These are phyloP conservation scores for Rugonectria rugulosa DNA, from an alignment of 2,329 filamentous ascomycete species.

Conservation along the genomic window DNA sequence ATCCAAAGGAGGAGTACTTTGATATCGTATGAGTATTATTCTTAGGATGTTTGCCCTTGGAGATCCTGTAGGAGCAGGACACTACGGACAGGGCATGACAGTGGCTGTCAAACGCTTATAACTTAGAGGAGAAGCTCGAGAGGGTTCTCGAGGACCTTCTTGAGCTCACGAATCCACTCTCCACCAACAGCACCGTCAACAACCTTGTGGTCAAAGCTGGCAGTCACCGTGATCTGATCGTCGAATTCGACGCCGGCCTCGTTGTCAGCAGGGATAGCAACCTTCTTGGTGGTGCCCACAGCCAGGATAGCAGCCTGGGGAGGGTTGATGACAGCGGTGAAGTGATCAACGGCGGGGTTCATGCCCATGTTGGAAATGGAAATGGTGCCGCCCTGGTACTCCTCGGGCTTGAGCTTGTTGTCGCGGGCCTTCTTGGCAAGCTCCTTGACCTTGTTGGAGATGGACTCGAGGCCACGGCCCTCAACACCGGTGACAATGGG, in stretches of 20 bases:
- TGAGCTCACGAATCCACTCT: conserved; percentile 96
- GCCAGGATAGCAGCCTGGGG: conserved; percentile 95
- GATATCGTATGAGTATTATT: conserved; percentile 26
- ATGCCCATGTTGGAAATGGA: conserved; percentile 99
- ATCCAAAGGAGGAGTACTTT: conserved; percentile 20
- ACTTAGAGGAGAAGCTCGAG: conserved; percentile 88
- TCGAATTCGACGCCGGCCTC: conserved; percentile 96
- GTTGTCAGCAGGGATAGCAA: conserved; percentile 83
- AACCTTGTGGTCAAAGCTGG: conserved; percentile 98
- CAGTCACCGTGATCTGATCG: conserved; percentile 95
- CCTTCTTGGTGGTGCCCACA: conserved; percentile 95
- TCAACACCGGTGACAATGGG: conserved; percentile 94
- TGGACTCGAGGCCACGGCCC: conserved; percentile 83
- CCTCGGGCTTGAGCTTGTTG: conserved; percentile 98
- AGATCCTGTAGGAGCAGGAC: neutral
- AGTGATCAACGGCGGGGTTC: conserved; percentile 95
- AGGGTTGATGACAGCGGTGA: conserved; percentile 99
- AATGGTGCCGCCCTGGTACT: conserved; percentile 98
- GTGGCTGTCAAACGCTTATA: conserved; percentile 12
- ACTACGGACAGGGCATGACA: conserved; percentile 9
- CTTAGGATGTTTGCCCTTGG: conserved; percentile 16
- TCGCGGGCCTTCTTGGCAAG: conserved; percentile 96
- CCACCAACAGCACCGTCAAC: conserved; percentile 95
- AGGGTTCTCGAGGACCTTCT: conserved; percentile 98
- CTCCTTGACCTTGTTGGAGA: conserved; percentile 91